Percentiles rank a stretch among this genome's conserved stretches.
Evolutionary conservation across 2,329 filamentous ascomycete species (phyloP).

Genomic region (Colletotrichum chlorophyti): DNA sequence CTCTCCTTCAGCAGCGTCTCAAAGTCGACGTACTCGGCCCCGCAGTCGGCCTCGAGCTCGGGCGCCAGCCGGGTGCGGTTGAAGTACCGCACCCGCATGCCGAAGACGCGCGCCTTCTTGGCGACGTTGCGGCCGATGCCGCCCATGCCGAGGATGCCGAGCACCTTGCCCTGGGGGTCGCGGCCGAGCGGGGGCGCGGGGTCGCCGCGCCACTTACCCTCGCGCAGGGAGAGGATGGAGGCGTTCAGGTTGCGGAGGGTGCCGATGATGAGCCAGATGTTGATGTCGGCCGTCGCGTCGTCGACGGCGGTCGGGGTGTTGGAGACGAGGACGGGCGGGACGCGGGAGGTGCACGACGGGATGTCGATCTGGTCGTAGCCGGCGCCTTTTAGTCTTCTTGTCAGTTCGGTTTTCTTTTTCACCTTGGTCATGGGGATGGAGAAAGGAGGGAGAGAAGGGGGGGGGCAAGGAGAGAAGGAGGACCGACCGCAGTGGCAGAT

Average conservation of each 20-base stretch:
- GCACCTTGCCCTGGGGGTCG: slow-evolving; percentile 78
- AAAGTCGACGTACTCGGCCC: slow-evolving; percentile 74
- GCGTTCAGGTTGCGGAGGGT: slow-evolving; percentile 77
- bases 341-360: slow-evolving; percentile 69
- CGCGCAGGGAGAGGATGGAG: slow-evolving; percentile 69
- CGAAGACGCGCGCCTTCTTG: slow-evolving; percentile 76
- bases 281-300: slow-evolving; percentile 82
- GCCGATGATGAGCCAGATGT: slow-evolving; percentile 82
- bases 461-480: background rate
- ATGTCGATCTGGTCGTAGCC: slow-evolving; percentile 88
- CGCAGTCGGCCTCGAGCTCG: slow-evolving; percentile 57
- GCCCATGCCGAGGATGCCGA: slow-evolving; percentile 87
- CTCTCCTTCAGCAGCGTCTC: slow-evolving; percentile 73
- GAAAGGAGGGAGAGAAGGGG: background rate
- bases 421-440: background rate
- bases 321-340: slow-evolving; percentile 69
- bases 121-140: slow-evolving; percentile 83
- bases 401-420: background rate
- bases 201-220: slow-evolving; percentile 71
- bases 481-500: slow-evolving; percentile 65
- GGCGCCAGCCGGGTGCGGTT: slow-evolving; percentile 69
- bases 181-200: slow-evolving; percentile 68
- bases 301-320: slow-evolving; percentile 85
- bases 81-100: slow-evolving; percentile 77
- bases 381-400: slow-evolving; percentile 60